Evolutionary conservation across 164 flowering plant species (phyloP).

Genomic region (Umbilicus rupestris): DNA sequence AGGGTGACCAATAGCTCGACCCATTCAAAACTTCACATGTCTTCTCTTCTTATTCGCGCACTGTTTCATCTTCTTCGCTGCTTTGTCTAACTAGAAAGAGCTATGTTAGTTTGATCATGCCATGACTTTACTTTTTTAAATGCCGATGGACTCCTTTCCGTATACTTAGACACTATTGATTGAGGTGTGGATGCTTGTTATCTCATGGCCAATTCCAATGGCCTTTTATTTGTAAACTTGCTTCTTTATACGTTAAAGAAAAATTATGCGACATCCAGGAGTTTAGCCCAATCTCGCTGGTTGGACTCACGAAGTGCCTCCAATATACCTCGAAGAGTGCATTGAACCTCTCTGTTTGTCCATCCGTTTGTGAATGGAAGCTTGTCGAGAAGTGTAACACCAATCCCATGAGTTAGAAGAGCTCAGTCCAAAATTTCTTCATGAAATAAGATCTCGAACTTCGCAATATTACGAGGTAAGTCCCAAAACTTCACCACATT

Average conservation of each 20-base stretch:
- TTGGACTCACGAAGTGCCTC: conserved; percentile 2
- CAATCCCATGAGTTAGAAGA: neutral
- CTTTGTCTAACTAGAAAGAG: neutral
- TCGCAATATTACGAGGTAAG: neutral
- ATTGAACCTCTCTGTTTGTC: neutral
- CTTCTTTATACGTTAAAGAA: conserved; percentile 2
- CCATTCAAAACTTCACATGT: neutral
- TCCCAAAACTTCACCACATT: neutral
- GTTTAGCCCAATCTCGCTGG: conserved; percentile 4
- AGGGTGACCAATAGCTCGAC: too few species aligned
- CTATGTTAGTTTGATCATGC: neutral
- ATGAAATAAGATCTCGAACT: neutral
- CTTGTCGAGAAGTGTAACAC: neutral
- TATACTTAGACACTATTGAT: neutral
- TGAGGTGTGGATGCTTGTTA: neutral
- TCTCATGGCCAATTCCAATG: conserved; percentile 3
- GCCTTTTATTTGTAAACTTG: neutral
- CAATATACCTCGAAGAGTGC: neutral
- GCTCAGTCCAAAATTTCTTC: neutral
- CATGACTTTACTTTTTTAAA: neutral
- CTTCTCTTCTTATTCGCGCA: neutral
- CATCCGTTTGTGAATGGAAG: neutral
- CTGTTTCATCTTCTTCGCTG: conserved; percentile 5
- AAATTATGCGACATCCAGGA: neutral
- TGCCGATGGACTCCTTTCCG: neutral